phyloP scores from a whole-genome alignment of 1,284 basidiomycete genomes.

The Filobasidium uniguttulatum region DNA sequence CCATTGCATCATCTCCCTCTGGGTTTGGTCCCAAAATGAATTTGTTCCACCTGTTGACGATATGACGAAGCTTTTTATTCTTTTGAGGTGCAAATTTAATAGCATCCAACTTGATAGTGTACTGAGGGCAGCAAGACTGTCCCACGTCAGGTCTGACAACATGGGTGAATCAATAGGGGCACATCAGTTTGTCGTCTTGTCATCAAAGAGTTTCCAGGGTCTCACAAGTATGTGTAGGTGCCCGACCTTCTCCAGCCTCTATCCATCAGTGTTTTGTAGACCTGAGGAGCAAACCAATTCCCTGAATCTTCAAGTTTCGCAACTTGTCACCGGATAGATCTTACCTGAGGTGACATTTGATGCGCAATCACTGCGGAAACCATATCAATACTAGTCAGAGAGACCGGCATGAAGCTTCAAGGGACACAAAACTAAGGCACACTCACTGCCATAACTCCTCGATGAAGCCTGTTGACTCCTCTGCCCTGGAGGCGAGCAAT shows the following conservation, averaged over 20 bases:
- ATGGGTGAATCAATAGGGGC: constrained; percentile 6
- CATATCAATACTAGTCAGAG: constrained; percentile 3
- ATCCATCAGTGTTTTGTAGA: constrained; percentile 53
- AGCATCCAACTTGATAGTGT: constrained; percentile 78
- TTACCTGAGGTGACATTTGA: constrained; percentile 26
- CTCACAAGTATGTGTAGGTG: constrained; percentile 45
- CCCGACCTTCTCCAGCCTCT: constrained; percentile 81
- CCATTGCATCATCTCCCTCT: background rate
- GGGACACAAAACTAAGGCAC: background rate
- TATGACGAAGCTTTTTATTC: constrained; percentile 63
- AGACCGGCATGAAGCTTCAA: background rate
- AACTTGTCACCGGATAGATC: background rate
- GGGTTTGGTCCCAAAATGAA: constrained; percentile 41
- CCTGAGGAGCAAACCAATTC: constrained; percentile 18
- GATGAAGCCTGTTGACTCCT: constrained; percentile 24
- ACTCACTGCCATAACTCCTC: constrained; percentile 37
- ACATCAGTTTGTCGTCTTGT: constrained; percentile 4
- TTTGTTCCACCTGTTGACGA: constrained; percentile 58
- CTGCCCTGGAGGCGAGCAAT: constrained; percentile 35
- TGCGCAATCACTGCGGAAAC: constrained; percentile 15
- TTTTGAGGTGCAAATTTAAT: constrained; percentile 47
- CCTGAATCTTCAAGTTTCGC: no score
- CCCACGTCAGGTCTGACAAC: constrained; percentile 65
- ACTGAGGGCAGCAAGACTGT: constrained; percentile 77
- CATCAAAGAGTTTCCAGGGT: background rate